Evolutionary conservation across 2,329 filamentous ascomycete genomes (phyloP).

Genomic region (Sporothrix globosa): DNA sequence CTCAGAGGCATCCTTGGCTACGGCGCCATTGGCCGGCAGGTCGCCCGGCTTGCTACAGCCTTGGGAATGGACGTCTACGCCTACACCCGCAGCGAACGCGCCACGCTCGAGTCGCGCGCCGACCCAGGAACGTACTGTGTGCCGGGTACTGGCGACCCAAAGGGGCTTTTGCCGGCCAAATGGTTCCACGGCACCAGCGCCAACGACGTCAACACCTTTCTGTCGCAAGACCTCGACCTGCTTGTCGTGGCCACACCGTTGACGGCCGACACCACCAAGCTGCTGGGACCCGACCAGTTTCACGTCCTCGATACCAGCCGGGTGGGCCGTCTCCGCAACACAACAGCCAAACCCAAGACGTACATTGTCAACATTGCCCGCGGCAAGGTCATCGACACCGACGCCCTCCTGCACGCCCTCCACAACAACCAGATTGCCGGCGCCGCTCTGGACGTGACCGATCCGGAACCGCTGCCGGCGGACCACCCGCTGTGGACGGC

Average conservation of each 20-base stretch:
- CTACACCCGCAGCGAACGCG: conserved; percentile 59
- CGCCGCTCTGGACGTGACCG: conserved; percentile 68
- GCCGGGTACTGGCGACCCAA: conserved; percentile 59
- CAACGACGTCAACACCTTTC: conserved; percentile 53
- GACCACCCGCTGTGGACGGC: conserved; percentile 64
- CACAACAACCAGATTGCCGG: conserved; percentile 44
- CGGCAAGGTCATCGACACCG: conserved; percentile 54
- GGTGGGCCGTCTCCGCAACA: conserved; percentile 37
- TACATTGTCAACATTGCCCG: conserved; percentile 71
- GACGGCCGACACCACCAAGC: conserved; percentile 50
- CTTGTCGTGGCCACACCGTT: conserved; percentile 57
- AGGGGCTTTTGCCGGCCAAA: conserved; percentile 46
- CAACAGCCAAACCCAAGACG: conserved; percentile 42
- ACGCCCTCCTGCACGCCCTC: conserved; percentile 50
- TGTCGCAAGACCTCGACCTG: conserved; percentile 55
- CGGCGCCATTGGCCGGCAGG: conserved; percentile 51
- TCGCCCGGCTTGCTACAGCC: conserved; percentile 56
- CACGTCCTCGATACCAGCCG: conserved; percentile 44
- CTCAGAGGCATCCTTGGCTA: conserved; percentile 49
- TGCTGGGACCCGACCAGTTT: conserved; percentile 57
- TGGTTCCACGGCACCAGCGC: conserved; percentile 51
- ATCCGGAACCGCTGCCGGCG: conserved; percentile 65
- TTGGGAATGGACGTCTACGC: conserved; percentile 70
- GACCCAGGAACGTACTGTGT: conserved; percentile 64
- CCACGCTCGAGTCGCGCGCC: conserved; percentile 60